Base-by-base conservation (phyloP, 805 yeast species). In the Sugiyamaella qingdaonensis region DNA sequence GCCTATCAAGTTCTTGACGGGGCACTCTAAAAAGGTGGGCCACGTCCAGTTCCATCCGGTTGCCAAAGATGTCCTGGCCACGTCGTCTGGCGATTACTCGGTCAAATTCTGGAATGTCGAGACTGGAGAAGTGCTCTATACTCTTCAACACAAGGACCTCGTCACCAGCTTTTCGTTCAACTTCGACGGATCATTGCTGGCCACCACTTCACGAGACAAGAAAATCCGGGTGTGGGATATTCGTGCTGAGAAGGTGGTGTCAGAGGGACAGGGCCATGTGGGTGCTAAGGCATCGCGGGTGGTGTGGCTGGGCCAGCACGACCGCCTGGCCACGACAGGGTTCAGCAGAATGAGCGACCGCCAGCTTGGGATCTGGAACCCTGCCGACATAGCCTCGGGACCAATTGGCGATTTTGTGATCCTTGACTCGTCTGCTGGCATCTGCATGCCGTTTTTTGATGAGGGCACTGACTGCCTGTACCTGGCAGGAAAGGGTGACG, bases 401-500 rank as follows among this genome's bases (percentile, higher is more conserved):
- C 90, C 96, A 44, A 80, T 94, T 59, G 96, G 90, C 49, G 97
- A 96, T 0, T 89, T 91, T 68, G 78, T 85, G 64, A 81, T 84
- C 39, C 78, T 94, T 47, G 99, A 95, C 67, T 80, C 95, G 21
- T 85, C 95, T 3, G 86, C 97, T 1, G 99, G 99, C 62, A 87
- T 94, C 41, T 74, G 91, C 68, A 86, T 94, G 80, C 99, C 99
- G 29, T 80, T 86, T 63, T 94, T 73, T 66, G 99, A 94, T 67
- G 86, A 81, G 27, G 79, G 86, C 34, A 90, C 87, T 44, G 81
- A 84, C 52, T 81, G 91, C 54, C 76, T 94, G 55, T 94, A 86
- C 65, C 74, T 94, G 56, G 98, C 96, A 32, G 99, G 99, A 61
- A 92, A 94, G 70, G 97, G 97, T 69, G 99, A 94, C 69, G 98